Percentiles rank a stretch among this genome's conserved stretches.
Evolutionary conservation across 2,329 filamentous ascomycete genomes (phyloP).

Genomic region (Hymenoscyphus repandus): DNA sequence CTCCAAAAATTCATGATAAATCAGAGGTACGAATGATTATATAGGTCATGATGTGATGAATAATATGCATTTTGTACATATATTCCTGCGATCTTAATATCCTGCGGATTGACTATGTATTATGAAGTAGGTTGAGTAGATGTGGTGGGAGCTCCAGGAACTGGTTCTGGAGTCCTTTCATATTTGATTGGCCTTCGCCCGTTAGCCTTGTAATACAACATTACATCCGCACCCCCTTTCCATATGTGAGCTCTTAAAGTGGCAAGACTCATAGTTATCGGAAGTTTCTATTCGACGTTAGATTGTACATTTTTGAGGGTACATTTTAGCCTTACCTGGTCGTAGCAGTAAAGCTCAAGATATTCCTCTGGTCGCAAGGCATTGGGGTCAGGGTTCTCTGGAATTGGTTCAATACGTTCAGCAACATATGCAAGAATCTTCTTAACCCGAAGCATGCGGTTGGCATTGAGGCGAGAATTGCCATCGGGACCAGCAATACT

Average conservation of each 20-base stretch:
- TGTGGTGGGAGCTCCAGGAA: constrained; percentile 6
- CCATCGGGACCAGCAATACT: constrained; percentile 68
- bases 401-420: constrained; percentile 76
- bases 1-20: too few species aligned
- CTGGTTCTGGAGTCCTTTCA: constrained; percentile 6
- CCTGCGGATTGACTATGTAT: not conserved
- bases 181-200: constrained; percentile 46
- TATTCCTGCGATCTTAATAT: too few species aligned
- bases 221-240: constrained; percentile 90
- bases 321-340: constrained; percentile 56
- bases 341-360: constrained; percentile 90
- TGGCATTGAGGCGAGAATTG: constrained; percentile 90
- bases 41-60: too few species aligned
- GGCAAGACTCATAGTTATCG: constrained; percentile 84
- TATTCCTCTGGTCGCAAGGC: constrained; percentile 82
- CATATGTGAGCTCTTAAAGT: constrained; percentile 89
- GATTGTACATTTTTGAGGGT: not conserved
- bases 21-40: too few species aligned
- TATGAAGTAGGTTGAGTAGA: constrained; percentile 8
- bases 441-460: constrained; percentile 90
- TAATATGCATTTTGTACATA: too few species aligned
- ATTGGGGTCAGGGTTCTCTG: constrained; percentile 52
- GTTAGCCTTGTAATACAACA: constrained; percentile 87
- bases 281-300: constrained; percentile 41
- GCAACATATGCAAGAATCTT: constrained; percentile 92